phyloP scores from a whole-genome alignment of 2,329 filamentous ascomycete genomes.

The Leptographium flavum region DNA sequence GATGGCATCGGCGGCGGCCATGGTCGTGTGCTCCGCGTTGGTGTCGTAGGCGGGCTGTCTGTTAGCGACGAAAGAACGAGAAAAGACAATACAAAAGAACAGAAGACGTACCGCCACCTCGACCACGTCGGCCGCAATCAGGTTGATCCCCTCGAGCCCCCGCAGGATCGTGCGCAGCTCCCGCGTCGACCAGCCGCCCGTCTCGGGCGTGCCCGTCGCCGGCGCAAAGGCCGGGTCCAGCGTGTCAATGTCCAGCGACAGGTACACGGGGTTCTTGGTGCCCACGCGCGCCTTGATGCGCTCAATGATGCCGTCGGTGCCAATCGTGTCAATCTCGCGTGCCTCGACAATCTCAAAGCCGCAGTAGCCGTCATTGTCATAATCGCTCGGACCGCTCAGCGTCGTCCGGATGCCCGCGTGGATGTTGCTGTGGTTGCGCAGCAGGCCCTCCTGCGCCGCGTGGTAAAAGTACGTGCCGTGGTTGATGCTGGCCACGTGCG shows the following conservation, averaged over 20 bases:
- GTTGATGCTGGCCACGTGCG: slow-evolving; percentile 63
- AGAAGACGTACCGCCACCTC: slow-evolving; percentile 44
- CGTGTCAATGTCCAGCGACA: slow-evolving; percentile 79
- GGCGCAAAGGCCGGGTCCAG: slow-evolving; percentile 73
- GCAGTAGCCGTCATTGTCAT: slow-evolving; percentile 74
- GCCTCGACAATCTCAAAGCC: slow-evolving; percentile 75
- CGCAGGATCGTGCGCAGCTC: slow-evolving; percentile 59
- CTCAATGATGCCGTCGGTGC: slow-evolving; percentile 55
- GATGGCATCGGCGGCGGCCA: slow-evolving; percentile 55
- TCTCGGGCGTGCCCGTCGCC: slow-evolving; percentile 62
- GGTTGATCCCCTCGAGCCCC: slow-evolving; percentile 53
- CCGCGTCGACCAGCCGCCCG: slow-evolving; percentile 60
- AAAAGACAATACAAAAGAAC: background rate
- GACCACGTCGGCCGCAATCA: slow-evolving; percentile 58
- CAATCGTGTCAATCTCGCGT: slow-evolving; percentile 36
- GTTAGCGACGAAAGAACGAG: background rate
- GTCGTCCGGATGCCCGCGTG: slow-evolving; percentile 80
- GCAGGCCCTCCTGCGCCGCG: slow-evolving; percentile 60
- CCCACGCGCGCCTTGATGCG: slow-evolving; percentile 64
- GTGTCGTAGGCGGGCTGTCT: slow-evolving; percentile 51
- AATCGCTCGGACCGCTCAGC: slow-evolving; percentile 62
- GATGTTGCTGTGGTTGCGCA: slow-evolving; percentile 73
- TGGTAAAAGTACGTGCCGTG: slow-evolving; percentile 87
- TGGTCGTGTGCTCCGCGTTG: slow-evolving; percentile 59
- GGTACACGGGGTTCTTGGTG: slow-evolving; percentile 59